These are phyloP conservation scores for Didymella pinodella DNA, from an alignment of 2,329 filamentous ascomycete genomes.

Conservation along the genomic window DNA sequence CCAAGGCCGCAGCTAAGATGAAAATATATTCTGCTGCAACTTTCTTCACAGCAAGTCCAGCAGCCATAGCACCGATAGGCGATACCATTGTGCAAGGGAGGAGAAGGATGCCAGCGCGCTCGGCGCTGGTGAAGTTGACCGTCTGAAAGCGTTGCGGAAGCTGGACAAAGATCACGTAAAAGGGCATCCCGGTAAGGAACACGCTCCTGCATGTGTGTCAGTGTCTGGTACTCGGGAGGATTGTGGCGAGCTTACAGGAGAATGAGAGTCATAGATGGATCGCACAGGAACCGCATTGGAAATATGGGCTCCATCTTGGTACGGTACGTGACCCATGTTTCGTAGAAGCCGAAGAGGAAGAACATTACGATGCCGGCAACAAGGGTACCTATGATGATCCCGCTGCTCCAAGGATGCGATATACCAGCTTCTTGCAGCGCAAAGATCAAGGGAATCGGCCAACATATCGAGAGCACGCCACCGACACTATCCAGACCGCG, in stretches of 20 bases:
- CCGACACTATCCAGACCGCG: slow-evolving; percentile 40
- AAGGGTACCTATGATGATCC: slow-evolving; percentile 42
- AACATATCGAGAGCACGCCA: slow-evolving; percentile 40
- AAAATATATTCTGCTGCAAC: slow-evolving; percentile 34
- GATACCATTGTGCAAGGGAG: slow-evolving; percentile 39
- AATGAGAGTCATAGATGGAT: slow-evolving; percentile 33
- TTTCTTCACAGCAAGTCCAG: slow-evolving; percentile 31
- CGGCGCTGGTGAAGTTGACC: slow-evolving; percentile 43
- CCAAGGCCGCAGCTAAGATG: slow-evolving; percentile 28
- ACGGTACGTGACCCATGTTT: slow-evolving; percentile 38
- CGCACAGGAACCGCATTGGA: slow-evolving; percentile 38
- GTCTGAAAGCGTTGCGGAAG: slow-evolving; percentile 46
- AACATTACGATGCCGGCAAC: slow-evolving; percentile 36
- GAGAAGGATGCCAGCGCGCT: slow-evolving; percentile 42
- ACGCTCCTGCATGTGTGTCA: slow-evolving; percentile 26
- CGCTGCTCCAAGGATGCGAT: slow-evolving; percentile 36
- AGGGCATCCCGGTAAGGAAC: slow-evolving; percentile 42
- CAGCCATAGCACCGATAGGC: slow-evolving; percentile 40
- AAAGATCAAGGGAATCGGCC: slow-evolving; percentile 45
- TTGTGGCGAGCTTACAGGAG: slow-evolving; percentile 28
- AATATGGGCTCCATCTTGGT: slow-evolving; percentile 40
- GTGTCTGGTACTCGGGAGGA: neutral
- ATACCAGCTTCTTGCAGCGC: slow-evolving; percentile 44
- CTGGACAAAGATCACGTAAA: slow-evolving; percentile 41
- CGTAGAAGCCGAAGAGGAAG: slow-evolving; percentile 38